Percentiles rank a stretch among this genome's conserved stretches.
Evolutionary conservation across 73 alveolate species (phyloP).

Genomic region (Paramecium caudatum): DNA sequence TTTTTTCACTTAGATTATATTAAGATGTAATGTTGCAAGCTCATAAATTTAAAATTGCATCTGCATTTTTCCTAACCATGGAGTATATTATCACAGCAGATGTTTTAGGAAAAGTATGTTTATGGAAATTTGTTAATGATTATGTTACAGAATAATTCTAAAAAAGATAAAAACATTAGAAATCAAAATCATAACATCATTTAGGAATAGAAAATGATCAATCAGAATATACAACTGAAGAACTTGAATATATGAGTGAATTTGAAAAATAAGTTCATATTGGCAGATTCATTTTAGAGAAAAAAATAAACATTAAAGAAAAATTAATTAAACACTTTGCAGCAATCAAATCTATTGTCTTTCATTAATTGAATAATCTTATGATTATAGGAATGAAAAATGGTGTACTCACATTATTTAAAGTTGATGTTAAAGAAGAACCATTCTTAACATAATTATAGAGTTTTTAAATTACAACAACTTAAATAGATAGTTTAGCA

Average conservation of each 20-base stretch:
- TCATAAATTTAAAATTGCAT: constrained; percentile 89
- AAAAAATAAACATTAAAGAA: constrained; percentile 87
- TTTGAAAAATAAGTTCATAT: constrained; percentile 59
- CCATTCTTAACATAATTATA: constrained; percentile 83
- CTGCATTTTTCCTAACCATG: constrained; percentile 88
- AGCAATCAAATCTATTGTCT: constrained; percentile 83
- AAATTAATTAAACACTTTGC: constrained; percentile 76
- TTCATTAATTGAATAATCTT: constrained; percentile 81
- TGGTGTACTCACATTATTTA: constrained; percentile 90
- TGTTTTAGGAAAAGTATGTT: constrained; percentile 90
- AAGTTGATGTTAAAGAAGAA: constrained; percentile 78
- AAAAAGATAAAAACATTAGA: constrained; percentile 15
- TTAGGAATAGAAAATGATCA: constrained; percentile 70
- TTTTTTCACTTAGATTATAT: constrained; percentile 89
- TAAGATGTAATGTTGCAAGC: constrained; percentile 93
- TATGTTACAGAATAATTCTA: constrained; percentile 70
- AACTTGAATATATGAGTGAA: constrained; percentile 56
- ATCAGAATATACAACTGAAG: constrained; percentile 53
- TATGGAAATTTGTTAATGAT: constrained; percentile 95
- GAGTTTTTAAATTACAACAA: constrained; percentile 90
- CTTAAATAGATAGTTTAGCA: constrained; percentile 87
- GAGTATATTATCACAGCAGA: constrained; percentile 83
- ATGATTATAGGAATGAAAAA: constrained; percentile 89
- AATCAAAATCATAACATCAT: constrained; percentile 46
- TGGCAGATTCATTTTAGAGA: constrained; percentile 88